These are phyloP conservation scores for Tetracladium setigerum DNA, from an alignment of 495 filamentous ascomycete species.

Conservation along the genomic window DNA sequence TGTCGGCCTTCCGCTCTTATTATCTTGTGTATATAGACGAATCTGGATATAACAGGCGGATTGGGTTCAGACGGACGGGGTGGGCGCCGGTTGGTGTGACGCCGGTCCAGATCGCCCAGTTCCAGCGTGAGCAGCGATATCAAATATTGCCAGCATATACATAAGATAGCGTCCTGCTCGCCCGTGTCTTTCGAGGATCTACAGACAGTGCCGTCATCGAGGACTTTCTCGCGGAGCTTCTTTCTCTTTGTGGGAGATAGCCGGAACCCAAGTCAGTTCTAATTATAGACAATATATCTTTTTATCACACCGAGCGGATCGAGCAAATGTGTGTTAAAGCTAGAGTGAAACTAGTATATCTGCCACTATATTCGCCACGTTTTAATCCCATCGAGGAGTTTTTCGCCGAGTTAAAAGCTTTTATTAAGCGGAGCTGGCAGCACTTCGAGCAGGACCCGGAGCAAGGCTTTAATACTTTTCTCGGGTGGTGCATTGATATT, in stretches of 20 bases:
- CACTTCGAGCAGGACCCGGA: conserved; percentile 6
- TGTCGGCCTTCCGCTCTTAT: conserved; percentile 24
- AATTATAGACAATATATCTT: conserved; percentile 39
- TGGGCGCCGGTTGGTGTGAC: conserved; percentile 27
- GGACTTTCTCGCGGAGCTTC: conserved; percentile 34
- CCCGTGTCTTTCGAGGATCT: conserved; percentile 29
- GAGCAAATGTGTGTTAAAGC: conserved; percentile 17
- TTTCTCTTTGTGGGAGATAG: conserved; percentile 29
- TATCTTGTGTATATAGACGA: conserved; percentile 26
- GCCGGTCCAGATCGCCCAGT: conserved; percentile 26
- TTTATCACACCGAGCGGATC: conserved; percentile 28
- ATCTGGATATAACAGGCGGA: conserved; percentile 24
- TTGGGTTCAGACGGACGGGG: conserved; percentile 23
- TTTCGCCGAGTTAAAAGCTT: conserved; percentile 6
- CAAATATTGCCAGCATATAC: conserved; percentile 35
- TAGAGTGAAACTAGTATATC: conserved; percentile 6
- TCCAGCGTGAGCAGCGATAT: conserved; percentile 26
- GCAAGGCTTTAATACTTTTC: conserved; percentile 15
- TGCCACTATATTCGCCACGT: conserved; percentile 9
- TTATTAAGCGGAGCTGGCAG: conserved; percentile 17
- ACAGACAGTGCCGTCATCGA: conserved; percentile 33
- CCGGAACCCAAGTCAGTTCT: conserved; percentile 35
- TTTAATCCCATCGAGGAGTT: conserved; percentile 13
- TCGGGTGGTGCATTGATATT: conserved; percentile 20
- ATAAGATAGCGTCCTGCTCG: conserved; percentile 29